Evolutionary conservation across 2,329 filamentous ascomycete genomes (phyloP).

Genomic region (Diaporthe vaccinii): DNA sequence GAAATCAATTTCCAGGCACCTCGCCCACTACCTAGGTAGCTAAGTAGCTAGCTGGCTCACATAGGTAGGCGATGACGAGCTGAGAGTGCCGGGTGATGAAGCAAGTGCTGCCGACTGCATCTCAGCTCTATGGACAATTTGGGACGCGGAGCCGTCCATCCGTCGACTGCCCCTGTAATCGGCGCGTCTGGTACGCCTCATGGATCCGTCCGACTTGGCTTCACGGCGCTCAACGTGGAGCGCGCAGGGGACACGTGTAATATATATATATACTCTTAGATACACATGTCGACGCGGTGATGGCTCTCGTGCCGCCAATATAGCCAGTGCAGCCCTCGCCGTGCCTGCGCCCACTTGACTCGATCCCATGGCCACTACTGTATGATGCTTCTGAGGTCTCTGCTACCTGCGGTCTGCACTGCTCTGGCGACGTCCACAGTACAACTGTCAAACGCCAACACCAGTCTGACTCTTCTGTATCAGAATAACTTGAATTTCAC

Average conservation of each 20-base stretch:
- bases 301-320: not conserved
- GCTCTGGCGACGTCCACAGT: not conserved
- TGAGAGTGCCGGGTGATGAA: not conserved
- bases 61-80: not conserved
- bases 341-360: not conserved
- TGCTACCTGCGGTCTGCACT: not conserved
- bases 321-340: not conserved
- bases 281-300: not conserved
- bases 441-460: not conserved
- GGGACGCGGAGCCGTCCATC: slow-evolving; percentile 15
- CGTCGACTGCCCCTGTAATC: not conserved
- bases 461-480: slow-evolving; percentile 21
- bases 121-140: not conserved
- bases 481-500: slow-evolving; percentile 15
- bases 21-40: not conserved
- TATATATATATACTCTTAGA: not conserved
- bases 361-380: not conserved
- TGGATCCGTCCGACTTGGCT: not conserved
- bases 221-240: not conserved
- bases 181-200: not conserved
- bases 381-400: not conserved
- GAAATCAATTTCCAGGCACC: not conserved
- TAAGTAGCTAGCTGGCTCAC: not conserved
- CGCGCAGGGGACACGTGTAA: not conserved
- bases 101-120: not conserved